Base-by-base conservation (phyloP, 352 stramenopile species). In the Phytophthora sp. region DNA sequence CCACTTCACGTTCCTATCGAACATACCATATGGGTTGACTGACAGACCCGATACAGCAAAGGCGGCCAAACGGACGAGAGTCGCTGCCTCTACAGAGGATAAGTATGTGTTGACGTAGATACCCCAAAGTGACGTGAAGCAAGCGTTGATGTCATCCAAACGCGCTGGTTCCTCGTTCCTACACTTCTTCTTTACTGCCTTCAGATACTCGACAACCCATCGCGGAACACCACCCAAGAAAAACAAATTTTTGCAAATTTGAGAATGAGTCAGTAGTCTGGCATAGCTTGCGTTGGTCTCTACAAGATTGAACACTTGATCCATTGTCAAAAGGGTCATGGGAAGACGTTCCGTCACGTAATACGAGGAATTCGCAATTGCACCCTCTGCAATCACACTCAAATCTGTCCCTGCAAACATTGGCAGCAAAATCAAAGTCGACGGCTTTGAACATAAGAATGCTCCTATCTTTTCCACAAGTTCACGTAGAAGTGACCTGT, bases 241-340 rank as follows among this genome's bases (percentile, higher is more conserved):
- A 20, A 44, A 38, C 21, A 66, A 55, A 31, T 61, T 17, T 3
- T 26, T 21, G 10, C 57, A 21, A 60, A 66, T 30, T 18, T 26
- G 5, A 7, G 15, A 15, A 35, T 34, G 21, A 24, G 9, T 9
- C 18, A 63, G 34, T 0, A 51, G 24, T 3, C 18, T 5, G 23
- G 26, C 17, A 56, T 32, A 62, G 38, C 17, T 23, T 17, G 57
- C 4, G 32, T 66, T 54, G 28, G 12, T 56, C 5, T 61, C 38
- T 20, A 71, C 53, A 63, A 74, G 55, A 21, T 17, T 61, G 46
- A 69, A 66, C 27, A 77, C 35, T 68, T 74, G 24, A 58, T 62
- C 31, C 48, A 74, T 26, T 21, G 65, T 55, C 51, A 74, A 64
- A 4, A 69, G 51, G 7, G 17, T 48, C 69, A 72, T 72, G 0